These are phyloP conservation scores for Pythium utonaiense DNA, from an alignment of 352 stramenopile species.

Conservation along the genomic window DNA sequence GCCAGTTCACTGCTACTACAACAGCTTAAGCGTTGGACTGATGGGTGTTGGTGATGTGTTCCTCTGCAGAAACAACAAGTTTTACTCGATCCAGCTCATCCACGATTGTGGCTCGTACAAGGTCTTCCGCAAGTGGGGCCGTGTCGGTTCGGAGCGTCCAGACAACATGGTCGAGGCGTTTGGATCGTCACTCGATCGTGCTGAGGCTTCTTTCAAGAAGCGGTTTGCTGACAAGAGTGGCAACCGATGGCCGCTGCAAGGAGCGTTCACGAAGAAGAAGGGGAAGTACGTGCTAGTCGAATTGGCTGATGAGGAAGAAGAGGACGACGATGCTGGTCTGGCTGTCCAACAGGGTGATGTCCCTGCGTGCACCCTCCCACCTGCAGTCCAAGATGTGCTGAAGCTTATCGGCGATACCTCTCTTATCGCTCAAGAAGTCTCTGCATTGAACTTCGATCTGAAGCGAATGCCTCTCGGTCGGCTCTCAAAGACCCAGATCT, in stretches of 20 bases:
- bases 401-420: no score
- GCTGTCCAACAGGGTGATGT: no score
- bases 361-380: no score
- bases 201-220: constrained; percentile 51
- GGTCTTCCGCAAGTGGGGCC: constrained; percentile 70
- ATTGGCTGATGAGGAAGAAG: no score
- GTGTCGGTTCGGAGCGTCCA: constrained; percentile 60
- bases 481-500: constrained; percentile 59
- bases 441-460: constrained; percentile 34
- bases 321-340: no score
- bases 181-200: no score
- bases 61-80: constrained; percentile 64
- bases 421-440: constrained; percentile 29
- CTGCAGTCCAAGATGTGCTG: no score
- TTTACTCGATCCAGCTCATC: constrained; percentile 72
- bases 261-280: constrained; percentile 37
- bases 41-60: neutral
- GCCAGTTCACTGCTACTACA: no score
- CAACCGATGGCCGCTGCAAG: constrained; percentile 62
- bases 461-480: constrained; percentile 31
- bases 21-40: no score
- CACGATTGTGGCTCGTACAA: constrained; percentile 37
- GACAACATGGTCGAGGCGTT: no score
- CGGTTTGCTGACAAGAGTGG: constrained; percentile 64
- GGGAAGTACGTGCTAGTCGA: constrained; percentile 69